These are phyloP conservation scores for Daedaleopsis sinensis DNA, from an alignment of 768 basidiomycete genomes.

Conservation along the genomic window DNA sequence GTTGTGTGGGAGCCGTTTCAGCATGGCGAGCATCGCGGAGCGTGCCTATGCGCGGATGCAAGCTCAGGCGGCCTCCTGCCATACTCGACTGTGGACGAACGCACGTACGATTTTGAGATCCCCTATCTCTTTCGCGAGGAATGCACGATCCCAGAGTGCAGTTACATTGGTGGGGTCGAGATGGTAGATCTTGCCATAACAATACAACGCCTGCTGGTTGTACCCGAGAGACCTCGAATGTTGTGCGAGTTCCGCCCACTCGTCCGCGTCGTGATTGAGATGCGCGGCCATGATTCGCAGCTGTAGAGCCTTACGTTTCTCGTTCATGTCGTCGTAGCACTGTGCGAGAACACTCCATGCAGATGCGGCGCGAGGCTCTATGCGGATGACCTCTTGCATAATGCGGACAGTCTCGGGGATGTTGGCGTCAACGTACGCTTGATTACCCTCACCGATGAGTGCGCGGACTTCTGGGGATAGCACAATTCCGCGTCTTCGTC, in stretches of 20 bases:
- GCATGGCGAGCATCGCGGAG: constrained; percentile 66
- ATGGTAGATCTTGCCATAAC: constrained; percentile 80
- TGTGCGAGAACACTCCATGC: constrained; percentile 91
- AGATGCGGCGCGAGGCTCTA: constrained; percentile 81
- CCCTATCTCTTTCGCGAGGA: constrained; percentile 75
- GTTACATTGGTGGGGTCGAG: constrained; percentile 82
- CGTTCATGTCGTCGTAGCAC: constrained; percentile 74
- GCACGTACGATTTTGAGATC: constrained; percentile 63
- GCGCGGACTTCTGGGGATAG: constrained; percentile 73
- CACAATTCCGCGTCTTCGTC: constrained; percentile 56
- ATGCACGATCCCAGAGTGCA: constrained; percentile 88
- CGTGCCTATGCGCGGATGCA: constrained; percentile 46
- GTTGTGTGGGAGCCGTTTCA: constrained; percentile 80
- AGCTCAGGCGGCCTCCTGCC: neutral
- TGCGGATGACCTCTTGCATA: constrained; percentile 91
- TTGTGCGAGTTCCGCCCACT: constrained; percentile 81
- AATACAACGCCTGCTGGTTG: constrained; percentile 88
- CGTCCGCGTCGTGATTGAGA: constrained; percentile 79
- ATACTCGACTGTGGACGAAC: neutral
- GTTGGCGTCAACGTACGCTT: constrained; percentile 78
- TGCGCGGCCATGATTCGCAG: constrained; percentile 91
- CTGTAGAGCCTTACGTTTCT: constrained; percentile 74
- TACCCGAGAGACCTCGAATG: constrained; percentile 73
- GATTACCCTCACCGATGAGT: constrained; percentile 85
- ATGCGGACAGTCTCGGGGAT: constrained; percentile 69